Evolutionary conservation across 345 rosid genomes (phyloP), one percentile per base, ranked within the genome.

Genomic region (Viola odorata): DNA sequence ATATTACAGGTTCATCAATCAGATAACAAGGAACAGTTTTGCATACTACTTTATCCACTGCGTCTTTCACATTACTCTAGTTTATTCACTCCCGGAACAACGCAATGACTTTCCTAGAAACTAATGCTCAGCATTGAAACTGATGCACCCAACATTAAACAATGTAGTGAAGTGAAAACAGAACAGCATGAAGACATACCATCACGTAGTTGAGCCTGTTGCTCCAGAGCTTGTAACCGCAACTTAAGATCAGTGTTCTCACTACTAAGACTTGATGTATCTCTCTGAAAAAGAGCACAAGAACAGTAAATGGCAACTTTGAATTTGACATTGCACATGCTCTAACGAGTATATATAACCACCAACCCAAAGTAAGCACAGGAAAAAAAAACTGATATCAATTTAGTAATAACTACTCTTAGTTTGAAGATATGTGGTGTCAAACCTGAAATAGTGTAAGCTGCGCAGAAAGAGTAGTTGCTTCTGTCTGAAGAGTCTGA

Each of bases 211-310:
- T 85, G 89, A 68, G 95, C 89, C 70, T 88, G 95, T 56, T 84
- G 91, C 73, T 91, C 98, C 95, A 88, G 80, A 47, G 87, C 87
- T 72, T 88, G 96, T 62, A 88, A 77, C 71, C 90, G 87, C 73
- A 88, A 86, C 89, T 91, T 89, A 67, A 88, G 96, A 74, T 91
- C 98, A 69, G 88, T 78, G 69, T 88, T 91, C 73, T 91, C 98
- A 62, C 84, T 69, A 53, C 75, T 77, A 76, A 88, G 75, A 63
- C 87, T 89, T 37, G 83, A 76, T 11, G 96, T 85, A 76, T 92
- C 96, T 74, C 96, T 89, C 98, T 89, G 73, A 37, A 73, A 70
- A 41, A 64, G 64, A 64, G 62, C 55, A 69, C 39, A 64, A 73
- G 51, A 63, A 9, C 37, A 45, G 36, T 38, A 23, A 48, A 36